Evolutionary conservation across 2,329 filamentous ascomycete genomes (phyloP).

Genomic region (Ampelomyces quisqualis): DNA sequence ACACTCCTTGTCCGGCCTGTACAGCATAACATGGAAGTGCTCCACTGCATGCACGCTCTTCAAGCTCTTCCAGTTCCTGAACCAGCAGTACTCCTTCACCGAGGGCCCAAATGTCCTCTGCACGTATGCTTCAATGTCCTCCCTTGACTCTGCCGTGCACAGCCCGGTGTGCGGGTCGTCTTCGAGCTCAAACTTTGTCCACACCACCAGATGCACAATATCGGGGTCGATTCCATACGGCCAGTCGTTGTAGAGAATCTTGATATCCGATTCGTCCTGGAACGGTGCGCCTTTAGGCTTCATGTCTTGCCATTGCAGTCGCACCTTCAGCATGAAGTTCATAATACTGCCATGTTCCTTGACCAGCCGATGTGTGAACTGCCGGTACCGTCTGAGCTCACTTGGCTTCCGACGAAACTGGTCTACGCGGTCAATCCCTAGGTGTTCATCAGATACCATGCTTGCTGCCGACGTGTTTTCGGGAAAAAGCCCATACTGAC

Average conservation of each 20-base stretch:
- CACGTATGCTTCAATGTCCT: conserved; percentile 71
- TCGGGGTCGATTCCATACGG: conserved; percentile 79
- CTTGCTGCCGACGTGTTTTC: neutral
- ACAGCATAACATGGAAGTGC: conserved; percentile 94
- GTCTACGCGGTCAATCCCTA: conserved; percentile 68
- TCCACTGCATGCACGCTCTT: conserved; percentile 87
- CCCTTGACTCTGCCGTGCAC: conserved; percentile 63
- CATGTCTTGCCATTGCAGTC: conserved; percentile 66
- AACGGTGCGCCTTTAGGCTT: conserved; percentile 47
- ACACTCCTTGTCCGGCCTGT: conserved; percentile 69
- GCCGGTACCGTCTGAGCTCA: conserved; percentile 74
- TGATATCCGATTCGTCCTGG: conserved; percentile 61
- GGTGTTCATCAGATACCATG: conserved; percentile 10
- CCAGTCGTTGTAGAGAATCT: conserved; percentile 87
- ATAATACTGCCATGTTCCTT: conserved; percentile 73
- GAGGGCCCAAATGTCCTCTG: conserved; percentile 61
- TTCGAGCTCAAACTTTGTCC: conserved; percentile 83
- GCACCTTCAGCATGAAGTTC: conserved; percentile 69
- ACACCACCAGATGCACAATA: conserved; percentile 85
- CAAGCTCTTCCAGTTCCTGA: conserved; percentile 84
- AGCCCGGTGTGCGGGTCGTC: conserved; percentile 67
- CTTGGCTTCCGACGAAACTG: conserved; percentile 75
- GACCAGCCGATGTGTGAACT: conserved; percentile 65
- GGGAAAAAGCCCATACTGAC: conserved; percentile 35
- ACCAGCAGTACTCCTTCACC: conserved; percentile 65